These are phyloP conservation scores for Monosporascus sp. DNA, from an alignment of 2,329 filamentous ascomycete genomes.

Conservation along the genomic window DNA sequence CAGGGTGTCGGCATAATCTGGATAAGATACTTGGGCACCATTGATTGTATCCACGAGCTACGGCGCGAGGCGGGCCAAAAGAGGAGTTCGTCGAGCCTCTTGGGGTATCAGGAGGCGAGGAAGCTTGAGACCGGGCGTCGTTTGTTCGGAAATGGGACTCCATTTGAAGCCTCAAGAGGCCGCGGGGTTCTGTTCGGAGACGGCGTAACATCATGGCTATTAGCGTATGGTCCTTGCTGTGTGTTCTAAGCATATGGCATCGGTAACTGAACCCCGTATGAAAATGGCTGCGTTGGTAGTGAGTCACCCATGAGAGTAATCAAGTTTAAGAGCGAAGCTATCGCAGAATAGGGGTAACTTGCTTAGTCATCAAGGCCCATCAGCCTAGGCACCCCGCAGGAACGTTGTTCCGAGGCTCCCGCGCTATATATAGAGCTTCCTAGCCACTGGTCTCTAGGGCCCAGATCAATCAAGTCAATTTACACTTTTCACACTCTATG, in stretches of 20 bases:
- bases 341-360: no score
- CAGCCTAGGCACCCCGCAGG: no score
- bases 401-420: no score
- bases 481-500: no score
- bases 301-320: slow-evolving; percentile 32
- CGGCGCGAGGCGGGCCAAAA: slow-evolving; percentile 34
- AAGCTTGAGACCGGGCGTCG: slow-evolving; percentile 33
- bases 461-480: no score
- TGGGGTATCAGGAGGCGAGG: slow-evolving; percentile 29
- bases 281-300: slow-evolving; percentile 30
- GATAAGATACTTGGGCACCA: no score
- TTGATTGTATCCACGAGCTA: no score
- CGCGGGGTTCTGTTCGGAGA: slow-evolving; percentile 27
- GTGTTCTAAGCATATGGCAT: slow-evolving; percentile 30
- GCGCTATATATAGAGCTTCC: no score
- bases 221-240: slow-evolving; percentile 25
- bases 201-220: slow-evolving; percentile 24
- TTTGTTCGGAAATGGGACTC: slow-evolving; percentile 34
- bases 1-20: no score
- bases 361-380: no score
- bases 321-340: slow-evolving; percentile 28
- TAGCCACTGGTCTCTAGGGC: no score
- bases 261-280: slow-evolving; percentile 26
- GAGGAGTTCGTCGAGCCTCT: slow-evolving; percentile 51
- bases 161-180: slow-evolving; percentile 37